Conservation (phyloP, 2,329 filamentous ascomycete species). For the Fusarium sp. region DNA sequence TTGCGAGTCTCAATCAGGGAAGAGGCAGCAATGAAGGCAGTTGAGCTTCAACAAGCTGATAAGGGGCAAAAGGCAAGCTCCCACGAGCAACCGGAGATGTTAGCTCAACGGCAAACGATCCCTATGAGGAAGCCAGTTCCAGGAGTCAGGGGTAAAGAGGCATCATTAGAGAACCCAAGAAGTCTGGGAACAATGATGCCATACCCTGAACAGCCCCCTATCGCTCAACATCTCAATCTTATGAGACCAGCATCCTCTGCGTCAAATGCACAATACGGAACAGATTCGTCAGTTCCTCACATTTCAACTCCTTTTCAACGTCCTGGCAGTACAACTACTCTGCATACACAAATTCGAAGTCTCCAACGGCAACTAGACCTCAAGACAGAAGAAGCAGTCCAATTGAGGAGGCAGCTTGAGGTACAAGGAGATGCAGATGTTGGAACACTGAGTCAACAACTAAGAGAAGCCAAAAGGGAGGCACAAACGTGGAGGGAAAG, state of each 20-base stretch:
- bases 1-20: conserved; percentile 34
- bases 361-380: conserved; percentile 61
- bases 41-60: conserved; percentile 22
- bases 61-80: not conserved
- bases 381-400: conserved; percentile 59
- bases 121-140: conserved; percentile 23
- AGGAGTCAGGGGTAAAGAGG: not conserved
- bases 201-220: conserved; percentile 52
- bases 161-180: conserved; percentile 37
- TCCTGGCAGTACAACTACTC: conserved; percentile 48
- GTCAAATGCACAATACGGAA: conserved; percentile 28
- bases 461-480: conserved; percentile 54
- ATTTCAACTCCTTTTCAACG: conserved; percentile 34
- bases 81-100: not conserved
- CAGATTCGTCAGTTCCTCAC: conserved; percentile 2
- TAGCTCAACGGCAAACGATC: conserved; percentile 6
- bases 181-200: conserved; percentile 55
- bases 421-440: conserved; percentile 57
- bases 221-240: conserved; percentile 54
- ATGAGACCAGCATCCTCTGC: conserved; percentile 50
- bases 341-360: conserved; percentile 62
- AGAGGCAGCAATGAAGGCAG: conserved; percentile 29
- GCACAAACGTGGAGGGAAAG: conserved; percentile 63
- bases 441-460: conserved; percentile 60
- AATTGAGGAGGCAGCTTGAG: conserved; percentile 60